These are phyloP conservation scores for Solanum dulcamara DNA, from an alignment of 257 asterid species.

Conservation along the genomic window DNA sequence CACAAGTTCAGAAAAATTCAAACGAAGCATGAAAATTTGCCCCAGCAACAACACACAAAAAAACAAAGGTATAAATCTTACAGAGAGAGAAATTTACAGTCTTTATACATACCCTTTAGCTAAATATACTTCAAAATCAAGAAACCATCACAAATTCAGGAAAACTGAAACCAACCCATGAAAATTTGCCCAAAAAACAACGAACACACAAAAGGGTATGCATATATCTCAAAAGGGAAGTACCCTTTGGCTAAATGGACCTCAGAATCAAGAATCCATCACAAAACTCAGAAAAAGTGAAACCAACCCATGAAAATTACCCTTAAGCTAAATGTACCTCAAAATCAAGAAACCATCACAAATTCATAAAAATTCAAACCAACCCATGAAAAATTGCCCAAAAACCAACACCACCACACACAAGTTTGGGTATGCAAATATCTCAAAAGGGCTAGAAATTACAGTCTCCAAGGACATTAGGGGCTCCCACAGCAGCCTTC, in stretches of 20 bases:
- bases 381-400: neutral
- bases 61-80: neutral
- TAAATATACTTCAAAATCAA: constrained; percentile 36
- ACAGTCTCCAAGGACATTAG: constrained; percentile 65
- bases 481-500: constrained; percentile 66
- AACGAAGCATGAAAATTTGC: neutral
- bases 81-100: neutral
- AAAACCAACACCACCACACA: neutral
- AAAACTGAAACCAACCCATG: neutral
- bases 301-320: too few relatives aligned
- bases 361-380: neutral
- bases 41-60: neutral
- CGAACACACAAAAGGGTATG: neutral
- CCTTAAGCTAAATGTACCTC: neutral
- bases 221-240: neutral
- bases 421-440: neutral
- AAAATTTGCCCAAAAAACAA: neutral
- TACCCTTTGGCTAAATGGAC: too few relatives aligned
- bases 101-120: constrained; percentile 41
- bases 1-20: neutral
- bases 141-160: neutral
- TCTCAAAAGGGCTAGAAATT: neutral
- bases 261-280: too few relatives aligned
- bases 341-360: neutral
- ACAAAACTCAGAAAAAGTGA: too few relatives aligned